Base-by-base conservation (phyloP, 2,329 filamentous ascomycete genomes). In the Ascochyta pisi region DNA sequence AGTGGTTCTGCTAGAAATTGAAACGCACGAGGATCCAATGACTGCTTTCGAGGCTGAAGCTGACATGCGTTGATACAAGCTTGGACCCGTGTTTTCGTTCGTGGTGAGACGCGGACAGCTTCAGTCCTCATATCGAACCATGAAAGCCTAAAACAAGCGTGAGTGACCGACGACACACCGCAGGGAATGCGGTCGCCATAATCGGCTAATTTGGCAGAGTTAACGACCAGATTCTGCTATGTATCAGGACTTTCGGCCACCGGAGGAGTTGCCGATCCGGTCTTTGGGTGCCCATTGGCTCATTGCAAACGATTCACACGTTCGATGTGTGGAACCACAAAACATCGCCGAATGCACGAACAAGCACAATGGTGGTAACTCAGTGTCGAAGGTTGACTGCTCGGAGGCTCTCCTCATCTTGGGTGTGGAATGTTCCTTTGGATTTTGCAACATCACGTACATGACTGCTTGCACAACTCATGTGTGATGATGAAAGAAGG, bases 101-200 rank as follows among this genome's bases (percentile, higher is more conserved):
- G 43, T 54, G 51, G 51, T 54, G 51, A 42, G 44, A 54, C 51
- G 19, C 34, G 12, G 19, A 44, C 39, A 43, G 51, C 51, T 26
- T 54, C 51, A 54, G 44, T 49, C 19, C n/a, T 22, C 13, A 15
- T 27, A 12, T 35, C 24, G 3, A 34, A 10, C 33, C 24, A 44
- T 24, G 16, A 23, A 31, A 15, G 35, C 15, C 6, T 9, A 23
- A 33, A 24, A 58, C 56, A 26, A 12, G 33, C 26, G 16, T 29
- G 39, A 33, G 15, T 10, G 15, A 23, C 24, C 15, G 23, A 37
- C 24, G n/a, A 10, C n/a, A 34, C 26, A 26, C 31, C 24, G n/a
- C 6, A 26, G 15, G 33, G 26, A 39, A 39, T 19, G 9, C 13
- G 33, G 26, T 49, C 39, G 37, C 26, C 16, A 6, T 23, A 6